Conservation (phyloP, 768 basidiomycete species). For the Tricholomella constricta region DNA sequence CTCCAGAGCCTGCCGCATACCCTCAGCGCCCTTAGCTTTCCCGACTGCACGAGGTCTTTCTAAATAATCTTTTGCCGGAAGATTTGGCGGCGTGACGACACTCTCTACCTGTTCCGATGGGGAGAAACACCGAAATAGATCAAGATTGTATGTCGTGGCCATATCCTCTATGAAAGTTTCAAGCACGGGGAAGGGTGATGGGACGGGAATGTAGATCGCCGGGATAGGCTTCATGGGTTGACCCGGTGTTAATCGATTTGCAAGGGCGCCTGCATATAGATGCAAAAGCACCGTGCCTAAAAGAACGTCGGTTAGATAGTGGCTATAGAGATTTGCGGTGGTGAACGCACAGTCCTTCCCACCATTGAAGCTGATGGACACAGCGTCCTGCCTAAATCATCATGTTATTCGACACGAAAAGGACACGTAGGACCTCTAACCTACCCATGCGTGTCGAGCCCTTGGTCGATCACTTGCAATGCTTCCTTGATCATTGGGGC, state of each 20-base stretch:
- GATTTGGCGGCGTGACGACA: conserved; percentile 39
- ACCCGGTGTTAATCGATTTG: conserved; percentile 38
- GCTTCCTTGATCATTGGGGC: conserved; percentile 74
- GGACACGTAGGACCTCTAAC: conserved; percentile 34
- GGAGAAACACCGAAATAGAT: conserved; percentile 63
- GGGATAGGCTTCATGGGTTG: conserved; percentile 50
- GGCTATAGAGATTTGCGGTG: not conserved
- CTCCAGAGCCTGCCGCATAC: conserved; percentile 79
- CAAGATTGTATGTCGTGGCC: conserved; percentile 66
- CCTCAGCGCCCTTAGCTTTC: conserved; percentile 60
- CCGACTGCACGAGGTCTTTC: conserved; percentile 41
- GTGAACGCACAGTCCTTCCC: conserved; percentile 89
- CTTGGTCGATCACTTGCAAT: conserved; percentile 75
- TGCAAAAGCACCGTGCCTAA: conserved; percentile 95
- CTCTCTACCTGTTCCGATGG: conserved; percentile 50
- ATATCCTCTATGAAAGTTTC: conserved; percentile 80
- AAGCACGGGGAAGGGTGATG: conserved; percentile 82
- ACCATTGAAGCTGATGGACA: conserved; percentile 96
- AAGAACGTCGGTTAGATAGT: conserved; percentile 1
- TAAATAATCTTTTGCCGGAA: conserved; percentile 21
- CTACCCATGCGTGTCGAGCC: conserved; percentile 80
- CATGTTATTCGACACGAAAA: conserved; percentile 17
- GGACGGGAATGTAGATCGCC: conserved; percentile 86
- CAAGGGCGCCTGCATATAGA: conserved; percentile 76
- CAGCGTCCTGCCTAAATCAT: conserved; percentile 54